These are phyloP conservation scores for Pestalotiopsis sp. DNA, from an alignment of 2,329 filamentous ascomycete species.

Conservation along the genomic window DNA sequence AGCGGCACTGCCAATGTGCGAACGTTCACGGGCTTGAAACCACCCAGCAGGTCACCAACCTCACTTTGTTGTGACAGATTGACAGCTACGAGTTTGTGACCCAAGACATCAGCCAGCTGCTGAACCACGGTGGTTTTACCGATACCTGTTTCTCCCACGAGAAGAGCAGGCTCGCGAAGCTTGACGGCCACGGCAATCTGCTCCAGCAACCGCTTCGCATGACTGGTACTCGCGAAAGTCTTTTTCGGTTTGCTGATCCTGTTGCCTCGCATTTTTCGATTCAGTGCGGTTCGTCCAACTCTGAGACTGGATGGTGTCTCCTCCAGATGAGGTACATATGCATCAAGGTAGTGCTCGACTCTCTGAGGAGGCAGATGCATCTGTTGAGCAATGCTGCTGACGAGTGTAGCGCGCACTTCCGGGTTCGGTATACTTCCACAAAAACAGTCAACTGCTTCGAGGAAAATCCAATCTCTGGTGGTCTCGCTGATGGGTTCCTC, in stretches of 20 bases:
- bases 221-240: constrained; percentile 85
- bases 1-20: constrained; percentile 84
- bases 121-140: constrained; percentile 97
- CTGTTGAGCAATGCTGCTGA: constrained; percentile 75
- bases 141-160: constrained; percentile 98
- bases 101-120: constrained; percentile 80
- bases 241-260: constrained; percentile 53
- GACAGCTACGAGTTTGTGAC: constrained; percentile 85
- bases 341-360: constrained; percentile 73
- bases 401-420: constrained; percentile 58
- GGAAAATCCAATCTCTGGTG: constrained; percentile 79
- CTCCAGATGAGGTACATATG: constrained; percentile 70
- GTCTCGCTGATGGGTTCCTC: constrained; percentile 72
- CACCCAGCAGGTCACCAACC: constrained; percentile 90
- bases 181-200: constrained; percentile 82
- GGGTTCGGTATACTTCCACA: constrained; percentile 74
- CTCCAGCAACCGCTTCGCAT: constrained; percentile 82
- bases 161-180: constrained; percentile 81
- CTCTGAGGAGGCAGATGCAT: constrained; percentile 84
- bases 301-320: constrained; percentile 58
- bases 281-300: constrained; percentile 67
- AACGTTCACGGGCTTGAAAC: constrained; percentile 93
- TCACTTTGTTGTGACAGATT: constrained; percentile 99
- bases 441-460: constrained; percentile 93
- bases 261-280: constrained; percentile 55